Conservation (phyloP, 371 early-diverging fungal genomes). For the Chytridium lagenaria region DNA sequence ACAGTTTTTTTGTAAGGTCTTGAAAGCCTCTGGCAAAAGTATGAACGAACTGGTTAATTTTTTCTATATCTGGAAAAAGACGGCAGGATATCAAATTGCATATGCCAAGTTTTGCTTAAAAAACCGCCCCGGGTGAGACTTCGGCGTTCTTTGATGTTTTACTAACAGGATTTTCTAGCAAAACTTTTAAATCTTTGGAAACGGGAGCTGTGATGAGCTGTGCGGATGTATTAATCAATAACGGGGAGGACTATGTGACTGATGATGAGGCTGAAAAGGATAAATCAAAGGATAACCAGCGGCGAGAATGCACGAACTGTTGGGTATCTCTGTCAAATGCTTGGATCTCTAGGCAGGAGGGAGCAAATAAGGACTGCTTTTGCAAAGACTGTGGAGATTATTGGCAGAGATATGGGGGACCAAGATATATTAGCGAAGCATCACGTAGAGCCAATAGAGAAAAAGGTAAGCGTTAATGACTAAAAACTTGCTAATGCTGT, state of each 20-base stretch:
- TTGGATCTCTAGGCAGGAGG: slow-evolving; percentile 65
- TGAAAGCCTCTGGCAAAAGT: too few species aligned
- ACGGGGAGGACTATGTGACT: slow-evolving; percentile 12
- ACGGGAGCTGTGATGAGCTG: not conserved
- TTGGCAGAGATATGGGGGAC: slow-evolving; percentile 73
- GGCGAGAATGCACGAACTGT: slow-evolving; percentile 66
- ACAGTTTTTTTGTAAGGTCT: too few species aligned
- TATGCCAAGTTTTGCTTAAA: slow-evolving; percentile 76
- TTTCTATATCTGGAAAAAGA: slow-evolving; percentile 79
- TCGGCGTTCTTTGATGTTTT: not conserved
- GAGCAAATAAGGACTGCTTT: slow-evolving; percentile 47
- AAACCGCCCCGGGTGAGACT: slow-evolving; percentile 66
- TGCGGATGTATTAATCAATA: slow-evolving; percentile 1
- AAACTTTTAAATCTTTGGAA: slow-evolving; percentile 51
- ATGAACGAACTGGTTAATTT: slow-evolving; percentile 71
- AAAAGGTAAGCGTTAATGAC: slow-evolving; percentile 14
- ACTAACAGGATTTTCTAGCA: slow-evolving; percentile 43
- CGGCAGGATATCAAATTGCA: slow-evolving; percentile 68
- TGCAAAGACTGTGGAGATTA: slow-evolving; percentile 75
- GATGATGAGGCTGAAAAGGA: slow-evolving; percentile 39
- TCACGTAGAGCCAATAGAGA: slow-evolving; percentile 34
- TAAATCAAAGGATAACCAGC: slow-evolving; percentile 39
- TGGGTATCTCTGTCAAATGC: slow-evolving; percentile 54
- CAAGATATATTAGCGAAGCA: slow-evolving; percentile 23
- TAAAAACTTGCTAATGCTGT: not conserved